Conservation (phyloP, 768 basidiomycete species). For the Kondoa subrosea region DNA sequence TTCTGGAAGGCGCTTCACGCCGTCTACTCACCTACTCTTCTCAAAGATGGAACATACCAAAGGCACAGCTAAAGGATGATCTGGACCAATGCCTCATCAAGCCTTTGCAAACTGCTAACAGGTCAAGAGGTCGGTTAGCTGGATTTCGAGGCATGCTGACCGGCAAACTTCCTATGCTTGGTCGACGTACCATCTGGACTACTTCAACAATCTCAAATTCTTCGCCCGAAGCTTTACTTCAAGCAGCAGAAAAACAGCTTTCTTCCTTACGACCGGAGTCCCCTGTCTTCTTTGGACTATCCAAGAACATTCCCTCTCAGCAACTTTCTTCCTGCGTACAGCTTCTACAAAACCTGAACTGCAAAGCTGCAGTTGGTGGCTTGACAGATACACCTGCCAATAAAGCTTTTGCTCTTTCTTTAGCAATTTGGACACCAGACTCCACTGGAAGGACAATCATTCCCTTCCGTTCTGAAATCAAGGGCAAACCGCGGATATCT, state of each 20-base stretch:
- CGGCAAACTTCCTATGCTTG: background rate
- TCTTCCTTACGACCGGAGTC: background rate
- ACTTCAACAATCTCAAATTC: background rate
- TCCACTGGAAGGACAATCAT: background rate
- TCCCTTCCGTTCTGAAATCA: slow-evolving; percentile 12
- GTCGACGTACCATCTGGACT: background rate
- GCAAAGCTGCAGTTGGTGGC: background rate
- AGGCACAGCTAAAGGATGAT: background rate
- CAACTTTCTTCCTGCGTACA: background rate
- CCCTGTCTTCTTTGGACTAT: background rate
- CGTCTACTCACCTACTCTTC: background rate
- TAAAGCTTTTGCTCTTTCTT: background rate
- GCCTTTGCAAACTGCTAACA: background rate
- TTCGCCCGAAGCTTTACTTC: background rate
- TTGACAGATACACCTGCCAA: background rate
- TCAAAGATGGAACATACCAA: background rate
- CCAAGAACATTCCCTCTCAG: background rate
- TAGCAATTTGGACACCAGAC: background rate
- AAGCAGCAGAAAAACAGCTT: background rate
- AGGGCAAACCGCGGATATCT: slow-evolving; percentile 13
- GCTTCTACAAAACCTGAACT: background rate
- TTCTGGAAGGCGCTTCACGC: slow-evolving; percentile 14
- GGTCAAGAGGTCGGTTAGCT: background rate
- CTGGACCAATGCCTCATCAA: background rate
- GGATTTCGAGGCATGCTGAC: background rate